phyloP scores from a whole-genome alignment of 768 basidiomycete species.

The Cystofilobasidium macerans region DNA sequence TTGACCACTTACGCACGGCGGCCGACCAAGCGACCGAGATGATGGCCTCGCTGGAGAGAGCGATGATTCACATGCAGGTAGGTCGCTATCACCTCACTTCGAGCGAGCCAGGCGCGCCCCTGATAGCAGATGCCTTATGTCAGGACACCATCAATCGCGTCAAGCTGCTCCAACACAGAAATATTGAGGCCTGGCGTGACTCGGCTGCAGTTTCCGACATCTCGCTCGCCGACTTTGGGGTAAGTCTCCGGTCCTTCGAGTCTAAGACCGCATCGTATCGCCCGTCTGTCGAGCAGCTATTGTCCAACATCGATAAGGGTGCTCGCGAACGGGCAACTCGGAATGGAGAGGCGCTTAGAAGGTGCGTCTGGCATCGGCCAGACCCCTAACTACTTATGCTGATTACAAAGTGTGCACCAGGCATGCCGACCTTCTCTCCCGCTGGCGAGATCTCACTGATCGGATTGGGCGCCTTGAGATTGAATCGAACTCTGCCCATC shows the following conservation, averaged over 20 bases:
- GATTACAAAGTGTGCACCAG: background rate
- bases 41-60: conserved; percentile 94
- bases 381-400: background rate
- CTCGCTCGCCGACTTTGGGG: conserved; percentile 52
- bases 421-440: background rate
- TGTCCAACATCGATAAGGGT: conserved; percentile 87
- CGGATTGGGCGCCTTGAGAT: background rate
- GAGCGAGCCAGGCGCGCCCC: background rate
- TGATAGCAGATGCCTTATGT: background rate
- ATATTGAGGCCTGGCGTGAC: conserved; percentile 40
- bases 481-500: conserved; percentile 8
- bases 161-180: conserved; percentile 14
- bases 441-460: conserved; percentile 4
- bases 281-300: conserved; percentile 82
- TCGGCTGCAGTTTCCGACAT: conserved; percentile 42
- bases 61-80: conserved; percentile 78
- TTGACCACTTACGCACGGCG: conserved; percentile 71
- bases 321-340: conserved; percentile 86
- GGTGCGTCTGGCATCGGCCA: conserved; percentile 34
- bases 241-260: conserved; percentile 42
- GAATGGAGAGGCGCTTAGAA: conserved; percentile 85
- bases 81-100: background rate
- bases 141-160: conserved; percentile 30
- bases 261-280: conserved; percentile 52
- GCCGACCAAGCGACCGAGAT: conserved; percentile 86